Evolutionary conservation across 2,329 filamentous ascomycete species (phyloP).

Genomic region (Arthrobotrys iridis): DNA sequence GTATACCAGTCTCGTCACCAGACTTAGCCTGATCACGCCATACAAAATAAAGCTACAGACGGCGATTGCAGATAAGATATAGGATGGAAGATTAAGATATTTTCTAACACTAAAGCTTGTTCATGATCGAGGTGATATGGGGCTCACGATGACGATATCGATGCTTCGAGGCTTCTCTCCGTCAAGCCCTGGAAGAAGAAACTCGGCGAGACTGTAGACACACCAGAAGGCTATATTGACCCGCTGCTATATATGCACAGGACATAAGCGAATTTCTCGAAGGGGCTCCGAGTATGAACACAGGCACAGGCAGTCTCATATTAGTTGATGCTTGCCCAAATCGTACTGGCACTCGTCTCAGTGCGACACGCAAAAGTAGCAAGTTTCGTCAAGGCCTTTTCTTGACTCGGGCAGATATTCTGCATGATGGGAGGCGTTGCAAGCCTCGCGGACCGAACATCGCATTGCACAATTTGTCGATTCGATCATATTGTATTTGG

Average conservation of each 20-base stretch:
- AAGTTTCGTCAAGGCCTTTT: not conserved
- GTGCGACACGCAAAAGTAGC: not conserved
- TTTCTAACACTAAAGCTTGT: not conserved
- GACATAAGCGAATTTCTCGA: constrained; percentile 15
- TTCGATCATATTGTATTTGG: constrained; percentile 1
- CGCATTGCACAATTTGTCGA: not conserved
- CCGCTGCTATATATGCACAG: constrained; percentile 1
- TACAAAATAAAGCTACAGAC: no score
- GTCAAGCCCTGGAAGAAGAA: constrained; percentile 17
- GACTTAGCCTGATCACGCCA: no score
- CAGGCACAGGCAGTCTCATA: constrained; percentile 25
- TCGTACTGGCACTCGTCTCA: constrained; percentile 3
- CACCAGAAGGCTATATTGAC: not conserved
- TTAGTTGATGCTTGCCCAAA: constrained; percentile 13
- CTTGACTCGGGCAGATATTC: not conserved
- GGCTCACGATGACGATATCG: constrained; percentile 33
- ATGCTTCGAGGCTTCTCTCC: not conserved
- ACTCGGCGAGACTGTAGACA: constrained; percentile 14
- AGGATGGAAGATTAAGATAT: not conserved
- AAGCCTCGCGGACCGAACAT: constrained; percentile 8
- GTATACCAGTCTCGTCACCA: no score
- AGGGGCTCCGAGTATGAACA: constrained; percentile 11
- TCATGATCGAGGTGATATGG: not conserved
- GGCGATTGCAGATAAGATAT: constrained; percentile 5
- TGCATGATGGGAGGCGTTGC: not conserved